Conservation (phyloP, 2,329 filamentous ascomycete genomes). For the Fusarium pininemorale region DNA sequence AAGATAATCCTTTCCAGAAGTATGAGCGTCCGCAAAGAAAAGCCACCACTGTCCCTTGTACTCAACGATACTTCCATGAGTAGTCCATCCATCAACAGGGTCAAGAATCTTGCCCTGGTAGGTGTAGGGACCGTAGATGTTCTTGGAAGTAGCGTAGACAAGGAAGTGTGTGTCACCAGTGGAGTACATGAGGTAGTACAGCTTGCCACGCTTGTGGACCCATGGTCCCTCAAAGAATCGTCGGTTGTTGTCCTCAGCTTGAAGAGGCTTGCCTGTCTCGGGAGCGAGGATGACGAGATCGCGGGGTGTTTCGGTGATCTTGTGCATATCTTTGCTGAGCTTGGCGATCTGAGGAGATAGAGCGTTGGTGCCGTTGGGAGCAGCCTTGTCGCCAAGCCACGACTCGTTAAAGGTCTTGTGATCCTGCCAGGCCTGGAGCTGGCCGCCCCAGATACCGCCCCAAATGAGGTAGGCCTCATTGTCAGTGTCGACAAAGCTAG, state of each 20-base stretch:
- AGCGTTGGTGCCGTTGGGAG: conserved; percentile 2
- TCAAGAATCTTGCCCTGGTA: conserved; percentile 11
- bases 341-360: conserved; percentile 14
- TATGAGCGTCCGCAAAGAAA: conserved; percentile 15
- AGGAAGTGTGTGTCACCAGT: conserved; percentile 8
- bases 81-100: conserved; percentile 15
- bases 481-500: conserved; percentile 6
- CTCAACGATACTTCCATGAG: conserved; percentile 16
- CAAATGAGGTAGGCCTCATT: neutral
- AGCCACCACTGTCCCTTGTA: conserved; percentile 17
- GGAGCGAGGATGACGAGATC: conserved; percentile 11
- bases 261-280: conserved; percentile 9
- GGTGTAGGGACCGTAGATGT: conserved; percentile 8
- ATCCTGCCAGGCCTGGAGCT: conserved; percentile 17
- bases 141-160: conserved; percentile 15
- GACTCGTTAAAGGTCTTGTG: conserved; percentile 10
- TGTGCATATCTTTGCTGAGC: conserved; percentile 19
- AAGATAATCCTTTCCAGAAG: conserved; percentile 3
- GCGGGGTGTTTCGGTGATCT: conserved; percentile 7
- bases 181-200: conserved; percentile 19
- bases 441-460: conserved; percentile 11
- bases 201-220: conserved; percentile 10
- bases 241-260: neutral
- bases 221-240: conserved; percentile 10
- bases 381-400: neutral